Percentiles rank a stretch among this genome's conserved stretches.
Conservation (phyloP, 192 early-diverging fungal genomes). For the Linderina pennispora region DNA sequence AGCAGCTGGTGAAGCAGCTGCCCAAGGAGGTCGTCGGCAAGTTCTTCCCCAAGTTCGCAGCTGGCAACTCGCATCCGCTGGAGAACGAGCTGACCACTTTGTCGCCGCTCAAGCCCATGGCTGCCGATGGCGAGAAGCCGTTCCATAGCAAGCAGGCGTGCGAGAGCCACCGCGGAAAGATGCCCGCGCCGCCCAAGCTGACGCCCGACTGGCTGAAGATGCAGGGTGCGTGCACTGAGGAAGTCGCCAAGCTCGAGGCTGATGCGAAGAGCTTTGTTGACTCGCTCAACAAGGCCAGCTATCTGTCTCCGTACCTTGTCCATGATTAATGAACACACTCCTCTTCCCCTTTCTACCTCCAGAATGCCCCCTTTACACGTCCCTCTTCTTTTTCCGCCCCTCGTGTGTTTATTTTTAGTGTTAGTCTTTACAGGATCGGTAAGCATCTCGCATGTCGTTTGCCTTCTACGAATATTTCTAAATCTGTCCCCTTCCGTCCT, state of each 20-base stretch:
- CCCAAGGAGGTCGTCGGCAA: slow-evolving; percentile 14
- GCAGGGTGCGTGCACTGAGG: slow-evolving; percentile 18
- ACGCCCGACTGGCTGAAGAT: slow-evolving; percentile 34
- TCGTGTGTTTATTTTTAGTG: too few relatives aligned
- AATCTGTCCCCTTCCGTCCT: too few relatives aligned
- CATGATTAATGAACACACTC: neutral
- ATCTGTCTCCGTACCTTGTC: slow-evolving; percentile 34
- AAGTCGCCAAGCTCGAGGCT: slow-evolving; percentile 21
- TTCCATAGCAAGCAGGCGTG: slow-evolving; percentile 13
- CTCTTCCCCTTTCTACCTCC: too few relatives aligned
- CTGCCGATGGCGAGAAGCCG: slow-evolving; percentile 11
- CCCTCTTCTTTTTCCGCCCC: too few relatives aligned
- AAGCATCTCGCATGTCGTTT: too few relatives aligned
- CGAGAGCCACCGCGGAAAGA: slow-evolving; percentile 35
- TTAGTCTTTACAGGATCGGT: too few relatives aligned
- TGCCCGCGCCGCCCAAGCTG: slow-evolving; percentile 14
- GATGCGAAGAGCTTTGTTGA: slow-evolving; percentile 18
- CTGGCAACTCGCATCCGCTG: slow-evolving; percentile 12
- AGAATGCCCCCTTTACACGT: too few relatives aligned
- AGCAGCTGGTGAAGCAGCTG: slow-evolving; percentile 23
- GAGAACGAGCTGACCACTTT: slow-evolving; percentile 26
- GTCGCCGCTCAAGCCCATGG: slow-evolving; percentile 19
- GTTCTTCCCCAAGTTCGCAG: slow-evolving; percentile 34
- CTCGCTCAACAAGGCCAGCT: slow-evolving; percentile 26
- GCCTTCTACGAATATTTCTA: too few relatives aligned